Percentiles rank a stretch among this genome's conserved stretches.
Conservation (phyloP, 371 early-diverging fungal species). For the Catenaria anguillulae region DNA sequence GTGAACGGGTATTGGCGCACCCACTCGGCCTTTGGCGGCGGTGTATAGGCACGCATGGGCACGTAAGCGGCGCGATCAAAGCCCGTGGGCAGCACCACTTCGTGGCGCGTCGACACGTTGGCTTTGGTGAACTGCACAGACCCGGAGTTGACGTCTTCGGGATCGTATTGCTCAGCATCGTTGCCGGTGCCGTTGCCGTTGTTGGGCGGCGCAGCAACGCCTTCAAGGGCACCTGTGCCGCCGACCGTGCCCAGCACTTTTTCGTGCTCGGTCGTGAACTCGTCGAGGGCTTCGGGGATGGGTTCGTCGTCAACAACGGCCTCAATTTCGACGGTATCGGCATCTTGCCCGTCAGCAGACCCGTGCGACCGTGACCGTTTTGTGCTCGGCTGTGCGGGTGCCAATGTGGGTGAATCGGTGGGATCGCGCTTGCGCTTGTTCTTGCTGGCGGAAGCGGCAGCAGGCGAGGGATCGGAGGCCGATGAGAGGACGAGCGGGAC, state of each 20-base stretch:
- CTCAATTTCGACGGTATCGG: no score
- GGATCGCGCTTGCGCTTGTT: background rate
- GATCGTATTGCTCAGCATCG: no score
- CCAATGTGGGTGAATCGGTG: no score
- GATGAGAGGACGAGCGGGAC: no score
- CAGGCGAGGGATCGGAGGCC: no score
- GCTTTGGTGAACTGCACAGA: background rate
- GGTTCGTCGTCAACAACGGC: no score
- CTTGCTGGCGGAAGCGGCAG: background rate
- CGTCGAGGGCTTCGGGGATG: background rate
- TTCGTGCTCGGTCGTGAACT: background rate
- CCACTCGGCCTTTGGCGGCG: conserved; percentile 45
- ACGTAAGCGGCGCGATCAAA: conserved; percentile 47
- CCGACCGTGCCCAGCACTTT: background rate
- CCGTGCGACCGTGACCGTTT: background rate
- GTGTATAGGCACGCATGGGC: conserved; percentile 73
- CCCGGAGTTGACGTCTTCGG: no score
- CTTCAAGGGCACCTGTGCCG: background rate
- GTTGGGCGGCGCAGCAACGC: no score
- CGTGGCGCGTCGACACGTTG: conserved; percentile 43
- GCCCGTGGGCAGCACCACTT: conserved; percentile 81
- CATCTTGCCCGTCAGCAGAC: background rate
- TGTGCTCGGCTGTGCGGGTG: no score
- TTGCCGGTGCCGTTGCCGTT: no score
- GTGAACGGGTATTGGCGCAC: conserved; percentile 86